Evolutionary conservation across 176 grass and related monocot species (phyloP).

Genomic region (Hordeum marinum): DNA sequence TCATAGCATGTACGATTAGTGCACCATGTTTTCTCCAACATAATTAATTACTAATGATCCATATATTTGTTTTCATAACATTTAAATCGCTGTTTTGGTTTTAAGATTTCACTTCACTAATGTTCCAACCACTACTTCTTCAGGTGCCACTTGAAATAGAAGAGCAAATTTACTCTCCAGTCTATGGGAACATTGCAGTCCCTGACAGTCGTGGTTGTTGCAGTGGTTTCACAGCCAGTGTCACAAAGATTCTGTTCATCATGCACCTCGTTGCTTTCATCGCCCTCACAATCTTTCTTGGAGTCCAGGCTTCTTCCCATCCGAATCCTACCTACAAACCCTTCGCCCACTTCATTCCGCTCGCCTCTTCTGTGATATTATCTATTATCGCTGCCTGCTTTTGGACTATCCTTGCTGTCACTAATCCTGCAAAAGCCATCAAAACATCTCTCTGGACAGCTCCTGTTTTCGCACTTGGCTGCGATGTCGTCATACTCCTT

Average conservation of each 20-base stretch:
- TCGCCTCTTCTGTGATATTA: slow-evolving; percentile 47
- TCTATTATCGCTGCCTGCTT: slow-evolving; percentile 43
- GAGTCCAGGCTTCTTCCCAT: slow-evolving; percentile 49
- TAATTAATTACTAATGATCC: background rate
- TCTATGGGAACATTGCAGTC: slow-evolving; percentile 39
- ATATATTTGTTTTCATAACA: background rate
- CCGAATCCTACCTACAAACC: slow-evolving; percentile 55
- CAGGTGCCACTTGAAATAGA: slow-evolving; percentile 44
- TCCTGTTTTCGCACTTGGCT: slow-evolving; percentile 47
- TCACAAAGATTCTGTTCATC: slow-evolving; percentile 58
- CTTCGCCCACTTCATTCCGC: slow-evolving; percentile 44
- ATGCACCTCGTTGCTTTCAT: slow-evolving; percentile 58
- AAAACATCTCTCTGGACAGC: slow-evolving; percentile 67
- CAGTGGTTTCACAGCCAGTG: slow-evolving; percentile 46
- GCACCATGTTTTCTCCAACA: background rate
- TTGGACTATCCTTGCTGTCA: slow-evolving; percentile 49
- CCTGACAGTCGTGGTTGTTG: slow-evolving; percentile 40
- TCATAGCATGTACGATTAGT: background rate
- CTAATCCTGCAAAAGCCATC: slow-evolving; percentile 56
- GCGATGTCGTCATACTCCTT: slow-evolving; percentile 60
- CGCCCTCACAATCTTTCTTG: slow-evolving; percentile 60
- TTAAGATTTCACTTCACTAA: background rate
- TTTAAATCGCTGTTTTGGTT: background rate
- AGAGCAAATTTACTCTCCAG: slow-evolving; percentile 41
- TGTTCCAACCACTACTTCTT: slow-evolving; percentile 15